Conservation (phyloP, 345 rosid species). For the Gossypium arboreum region DNA sequence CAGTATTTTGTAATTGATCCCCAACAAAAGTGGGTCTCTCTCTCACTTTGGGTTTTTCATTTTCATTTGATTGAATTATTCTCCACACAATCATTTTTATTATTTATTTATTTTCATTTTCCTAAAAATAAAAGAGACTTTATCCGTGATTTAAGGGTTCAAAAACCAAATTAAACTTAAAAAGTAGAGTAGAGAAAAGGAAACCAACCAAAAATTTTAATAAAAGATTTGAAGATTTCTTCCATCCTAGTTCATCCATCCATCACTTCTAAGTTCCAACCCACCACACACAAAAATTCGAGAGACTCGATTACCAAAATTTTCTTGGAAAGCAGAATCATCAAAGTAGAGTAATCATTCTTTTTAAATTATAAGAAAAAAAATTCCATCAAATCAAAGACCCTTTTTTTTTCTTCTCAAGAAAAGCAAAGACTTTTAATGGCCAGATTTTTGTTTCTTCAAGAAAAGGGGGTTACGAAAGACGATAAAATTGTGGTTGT, state of each 20-base stretch:
- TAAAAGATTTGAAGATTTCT: background rate
- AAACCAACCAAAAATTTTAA: background rate
- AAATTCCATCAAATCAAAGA: background rate
- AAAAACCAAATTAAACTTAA: background rate
- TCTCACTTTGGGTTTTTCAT: background rate
- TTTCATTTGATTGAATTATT: constrained; percentile 26
- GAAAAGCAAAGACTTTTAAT: too few relatives aligned
- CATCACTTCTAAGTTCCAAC: background rate
- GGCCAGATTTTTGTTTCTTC: background rate
- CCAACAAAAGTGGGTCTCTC: constrained; percentile 33
- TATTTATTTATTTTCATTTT: background rate
- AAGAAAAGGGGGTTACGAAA: background rate
- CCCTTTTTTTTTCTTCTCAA: too few relatives aligned
- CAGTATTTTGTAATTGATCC: constrained; percentile 21
- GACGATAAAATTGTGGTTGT: background rate
- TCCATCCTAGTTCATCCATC: background rate
- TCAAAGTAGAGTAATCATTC: background rate
- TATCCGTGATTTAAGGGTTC: constrained; percentile 42
- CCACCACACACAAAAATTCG: background rate
- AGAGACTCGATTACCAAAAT: background rate
- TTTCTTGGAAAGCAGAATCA: background rate
- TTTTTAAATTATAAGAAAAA: too few relatives aligned
- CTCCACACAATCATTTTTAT: constrained; percentile 30
- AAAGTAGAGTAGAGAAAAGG: background rate
- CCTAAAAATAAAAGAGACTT: constrained; percentile 17